Base-by-base conservation (phyloP, 2,329 filamentous ascomycete genomes). In the Fusarium sp. region DNA sequence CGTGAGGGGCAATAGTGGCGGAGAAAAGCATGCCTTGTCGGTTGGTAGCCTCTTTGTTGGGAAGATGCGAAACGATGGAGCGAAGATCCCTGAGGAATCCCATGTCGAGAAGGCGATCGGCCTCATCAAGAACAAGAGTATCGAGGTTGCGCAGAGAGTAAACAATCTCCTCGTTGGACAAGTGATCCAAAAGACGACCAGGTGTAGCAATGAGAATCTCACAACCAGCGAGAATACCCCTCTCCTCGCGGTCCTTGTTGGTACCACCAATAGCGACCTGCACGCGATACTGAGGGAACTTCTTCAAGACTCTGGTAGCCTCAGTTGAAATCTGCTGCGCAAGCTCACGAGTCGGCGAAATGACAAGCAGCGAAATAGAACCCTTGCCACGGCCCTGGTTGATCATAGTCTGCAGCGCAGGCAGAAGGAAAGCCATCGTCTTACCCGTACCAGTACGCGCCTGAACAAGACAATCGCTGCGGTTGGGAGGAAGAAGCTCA, bases 381-480 rank as follows among this genome's bases (percentile, higher is more conserved):
- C 67, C 79, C 12, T 69, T 60, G 16, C 73, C 71, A 25, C 73
- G 66, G 57, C 79, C 79, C 61, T 78, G 79, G 52, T 80, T 81
- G 73, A 95, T 83, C 75, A 96, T 90, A 63, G 88, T 92, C 78
- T 96, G 92, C 38, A 97, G 82, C n/a, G 92, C 87, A n/a, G 93
- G 94, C 6, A 96, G 83, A 38, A 97, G 85, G 81, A 97, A 97
- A 50, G 91, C 93, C 59, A 96, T 81, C 0, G 93, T 97, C 82
- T 97, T 97, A 73, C 93, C 93, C 1, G 94, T 97, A 71, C 93
- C 93, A 1, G 93, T 97, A 83, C 92, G 95, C 54, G 93, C 93
- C 80, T 96, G 93, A 9, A 93, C 93, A 63, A 97, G 83, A 63
- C 89, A 83, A 75, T 88, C 86, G 54, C 74, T 78, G 27, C 81